Conservation (phyloP, 139 green algal species). For the Marvania coccoides region DNA sequence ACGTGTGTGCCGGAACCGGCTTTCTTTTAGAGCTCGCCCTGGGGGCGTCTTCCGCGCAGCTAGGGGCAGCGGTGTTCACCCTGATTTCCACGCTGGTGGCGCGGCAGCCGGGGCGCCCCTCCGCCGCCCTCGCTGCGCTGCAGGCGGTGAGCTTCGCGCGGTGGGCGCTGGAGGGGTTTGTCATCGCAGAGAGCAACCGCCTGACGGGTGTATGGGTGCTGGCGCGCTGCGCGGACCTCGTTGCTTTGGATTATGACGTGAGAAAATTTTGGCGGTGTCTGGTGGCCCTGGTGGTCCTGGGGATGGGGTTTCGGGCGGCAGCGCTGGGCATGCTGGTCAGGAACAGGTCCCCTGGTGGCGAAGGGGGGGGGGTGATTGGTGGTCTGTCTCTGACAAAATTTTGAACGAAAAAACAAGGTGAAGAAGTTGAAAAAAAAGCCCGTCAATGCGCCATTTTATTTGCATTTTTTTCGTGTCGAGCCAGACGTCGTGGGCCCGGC, state of each 20-base stretch:
- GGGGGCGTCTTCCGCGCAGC: conserved; percentile 32
- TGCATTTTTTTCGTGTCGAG: no score
- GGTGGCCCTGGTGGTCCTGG: conserved; percentile 27
- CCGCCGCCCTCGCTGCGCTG: conserved; percentile 4
- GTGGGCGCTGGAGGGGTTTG: conserved; percentile 43
- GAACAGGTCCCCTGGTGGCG: neutral
- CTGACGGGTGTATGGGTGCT: conserved; percentile 50
- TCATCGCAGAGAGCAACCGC: conserved; percentile 38
- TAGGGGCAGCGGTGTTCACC: conserved; percentile 36
- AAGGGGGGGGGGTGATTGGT: no score
- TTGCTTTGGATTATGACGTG: conserved; percentile 31
- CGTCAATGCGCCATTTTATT: no score
- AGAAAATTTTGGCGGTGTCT: conserved; percentile 26
- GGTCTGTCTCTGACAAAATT: no score
- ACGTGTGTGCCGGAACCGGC: conserved; percentile 37
- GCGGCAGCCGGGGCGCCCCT: conserved; percentile 15
- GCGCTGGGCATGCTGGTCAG: neutral
- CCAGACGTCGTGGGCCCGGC: no score
- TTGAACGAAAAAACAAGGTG: no score
- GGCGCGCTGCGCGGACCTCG: conserved; percentile 47
- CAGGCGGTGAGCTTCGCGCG: conserved; percentile 38
- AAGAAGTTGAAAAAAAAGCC: no score
- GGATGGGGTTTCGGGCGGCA: neutral
- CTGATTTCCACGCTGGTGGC: conserved; percentile 42
- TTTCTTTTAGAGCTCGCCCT: conserved; percentile 43